Base-by-base conservation (phyloP, 139 green algal species). In the Monoraphidium neglectum region DNA sequence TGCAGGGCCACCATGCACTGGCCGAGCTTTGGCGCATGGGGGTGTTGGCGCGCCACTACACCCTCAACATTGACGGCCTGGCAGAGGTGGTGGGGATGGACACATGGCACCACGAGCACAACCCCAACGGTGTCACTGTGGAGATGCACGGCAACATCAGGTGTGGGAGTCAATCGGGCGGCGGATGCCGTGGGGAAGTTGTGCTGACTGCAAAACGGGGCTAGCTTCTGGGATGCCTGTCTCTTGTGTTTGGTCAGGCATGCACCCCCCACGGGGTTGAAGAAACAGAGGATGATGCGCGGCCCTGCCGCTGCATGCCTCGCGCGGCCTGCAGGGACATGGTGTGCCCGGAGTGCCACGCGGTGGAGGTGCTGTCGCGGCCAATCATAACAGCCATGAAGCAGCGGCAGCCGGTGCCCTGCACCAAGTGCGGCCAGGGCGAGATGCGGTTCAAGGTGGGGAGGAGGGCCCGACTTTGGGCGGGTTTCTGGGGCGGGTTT, bases 21-120 rank as follows among this genome's bases (percentile, higher is more conserved):
- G 86, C 82, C 1, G 57, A 69, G 4, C 72, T 95, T 16, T 46
- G 68, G 5, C 64, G 60, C 6, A 21, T 82, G 38, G 84, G 89
- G n/a, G 70, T 77, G 57, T 75, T 98, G 69, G 69, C 78, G 77
- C 87, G 93, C 3, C 94, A 98, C 78, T 98, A 97, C 88, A 97
- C 93, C 13, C 78, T 98, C 35, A 98, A 98, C 87, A 95, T 98
- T 16, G 94, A 98, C 71, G 94, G 94, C 4, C 77, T 98, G 38
- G 84, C 86, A 8, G 83, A 88, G 76, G 65, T 72, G 72, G 78
- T 90, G 32, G 93, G 93, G 49, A 91, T 97, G 89, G 81, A 90
- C 80, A 92, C 90, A 0, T 97, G 93, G 93, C 91, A 97, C 82
- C 87, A 89, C 43, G 83, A 94, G 66, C 67, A 68, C 23, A 90